phyloP scores from a whole-genome alignment of 2,329 filamentous ascomycete genomes.

The Hypoxylon rubiginosum region DNA sequence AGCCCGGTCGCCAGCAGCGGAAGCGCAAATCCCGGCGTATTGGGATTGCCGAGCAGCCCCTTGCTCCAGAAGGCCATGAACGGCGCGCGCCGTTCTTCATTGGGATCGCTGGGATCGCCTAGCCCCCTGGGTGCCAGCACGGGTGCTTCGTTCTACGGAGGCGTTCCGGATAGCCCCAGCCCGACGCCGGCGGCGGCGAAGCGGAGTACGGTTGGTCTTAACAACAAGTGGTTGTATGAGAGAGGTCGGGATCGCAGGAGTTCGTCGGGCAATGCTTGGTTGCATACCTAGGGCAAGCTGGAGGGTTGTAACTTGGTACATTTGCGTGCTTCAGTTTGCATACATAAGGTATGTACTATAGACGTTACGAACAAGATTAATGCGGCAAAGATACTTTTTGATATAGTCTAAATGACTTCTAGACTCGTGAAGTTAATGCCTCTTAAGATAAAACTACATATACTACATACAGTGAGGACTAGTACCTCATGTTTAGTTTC shows the following conservation, averaged over 20 bases:
- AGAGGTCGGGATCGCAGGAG: conserved; percentile 71
- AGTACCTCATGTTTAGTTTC: too few species aligned
- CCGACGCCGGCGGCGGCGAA: conserved; percentile 72
- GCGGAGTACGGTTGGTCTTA: conserved; percentile 81
- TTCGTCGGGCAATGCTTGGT: conserved; percentile 61
- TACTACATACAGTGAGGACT: too few species aligned
- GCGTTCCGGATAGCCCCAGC: conserved; percentile 76
- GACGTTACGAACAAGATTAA: conserved; percentile 20
- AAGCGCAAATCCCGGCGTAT: conserved; percentile 42
- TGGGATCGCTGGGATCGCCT: conserved; percentile 67
- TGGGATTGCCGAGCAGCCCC: conserved; percentile 65
- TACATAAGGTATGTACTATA: too few species aligned
- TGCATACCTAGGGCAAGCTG: conserved; percentile 32
- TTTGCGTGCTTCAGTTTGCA: conserved; percentile 8
- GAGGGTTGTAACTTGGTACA: conserved; percentile 1
- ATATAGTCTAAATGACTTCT: too few species aligned
- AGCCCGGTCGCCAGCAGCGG: conserved; percentile 52
- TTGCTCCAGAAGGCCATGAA: conserved; percentile 77
- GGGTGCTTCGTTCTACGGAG: conserved; percentile 63
- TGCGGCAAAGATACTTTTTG: neutral
- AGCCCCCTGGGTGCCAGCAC: conserved; percentile 70
- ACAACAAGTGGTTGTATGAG: conserved; percentile 96
- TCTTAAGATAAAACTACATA: too few species aligned
- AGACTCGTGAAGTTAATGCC: too few species aligned
- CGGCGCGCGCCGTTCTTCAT: conserved; percentile 71